Conservation (phyloP, 2,329 filamentous ascomycete genomes). For the Colletotrichum magnum region DNA sequence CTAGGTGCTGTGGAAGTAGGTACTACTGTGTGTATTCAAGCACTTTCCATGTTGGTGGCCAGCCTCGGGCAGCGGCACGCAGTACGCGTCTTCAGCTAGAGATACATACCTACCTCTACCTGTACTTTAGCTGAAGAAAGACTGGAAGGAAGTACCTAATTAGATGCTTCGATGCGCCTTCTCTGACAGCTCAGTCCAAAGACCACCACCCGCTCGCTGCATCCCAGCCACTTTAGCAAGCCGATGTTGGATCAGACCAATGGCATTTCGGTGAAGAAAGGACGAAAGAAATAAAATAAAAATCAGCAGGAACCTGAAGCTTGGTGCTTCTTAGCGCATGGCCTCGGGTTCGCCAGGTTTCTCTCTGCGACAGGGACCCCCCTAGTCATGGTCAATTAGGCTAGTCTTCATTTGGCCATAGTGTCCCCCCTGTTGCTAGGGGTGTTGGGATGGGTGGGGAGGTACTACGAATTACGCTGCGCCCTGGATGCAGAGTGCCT, state of each 20-base stretch:
- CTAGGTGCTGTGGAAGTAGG: neutral
- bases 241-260: neutral
- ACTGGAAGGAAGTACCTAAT: no score
- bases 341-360: constrained; percentile 32
- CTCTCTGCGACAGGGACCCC: constrained; percentile 32
- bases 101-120: no score
- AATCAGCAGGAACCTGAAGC: constrained; percentile 30
- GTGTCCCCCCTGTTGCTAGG: constrained; percentile 29
- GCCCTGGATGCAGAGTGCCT: constrained; percentile 6
- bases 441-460: constrained; percentile 25
- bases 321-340: constrained; percentile 31
- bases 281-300: constrained; percentile 13
- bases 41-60: neutral
- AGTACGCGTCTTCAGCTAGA: no score
- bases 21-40: no score
- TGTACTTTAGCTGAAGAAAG: no score
- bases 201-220: constrained; percentile 1
- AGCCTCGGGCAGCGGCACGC: constrained; percentile 15
- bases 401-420: constrained; percentile 12
- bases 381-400: constrained; percentile 5
- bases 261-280: neutral
- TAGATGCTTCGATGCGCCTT: neutral
- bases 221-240: neutral
- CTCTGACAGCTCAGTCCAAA: constrained; percentile 3
- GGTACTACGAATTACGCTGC: constrained; percentile 26